phyloP scores from a whole-genome alignment of 2,329 filamentous ascomycete genomes.

The Aspergillus glaucus region DNA sequence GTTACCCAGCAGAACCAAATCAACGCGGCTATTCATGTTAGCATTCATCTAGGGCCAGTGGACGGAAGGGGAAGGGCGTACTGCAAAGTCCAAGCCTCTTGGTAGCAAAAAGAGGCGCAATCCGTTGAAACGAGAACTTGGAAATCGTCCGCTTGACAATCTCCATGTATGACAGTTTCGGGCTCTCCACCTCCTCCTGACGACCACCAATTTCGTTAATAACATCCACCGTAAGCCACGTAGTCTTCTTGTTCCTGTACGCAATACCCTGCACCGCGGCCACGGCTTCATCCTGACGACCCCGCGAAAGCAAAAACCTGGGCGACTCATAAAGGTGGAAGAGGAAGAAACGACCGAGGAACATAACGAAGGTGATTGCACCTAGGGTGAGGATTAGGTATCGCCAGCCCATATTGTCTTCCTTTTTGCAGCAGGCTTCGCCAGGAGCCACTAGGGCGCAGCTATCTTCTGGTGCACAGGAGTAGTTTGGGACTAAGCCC shows the following conservation, averaged over 20 bases:
- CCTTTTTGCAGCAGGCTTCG: constrained; percentile 38
- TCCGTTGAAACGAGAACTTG: constrained; percentile 61
- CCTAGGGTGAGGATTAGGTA: constrained; percentile 67
- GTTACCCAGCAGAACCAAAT: constrained; percentile 76
- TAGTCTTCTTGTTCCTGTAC: constrained; percentile 60
- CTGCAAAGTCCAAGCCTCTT: constrained; percentile 45
- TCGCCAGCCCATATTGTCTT: constrained; percentile 66
- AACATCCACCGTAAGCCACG: constrained; percentile 69
- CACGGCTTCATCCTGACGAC: constrained; percentile 71
- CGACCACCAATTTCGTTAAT: constrained; percentile 51
- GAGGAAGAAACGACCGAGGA: constrained; percentile 67
- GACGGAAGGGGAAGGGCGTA: constrained; percentile 17
- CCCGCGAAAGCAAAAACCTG: constrained; percentile 72
- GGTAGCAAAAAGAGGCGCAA: constrained; percentile 57
- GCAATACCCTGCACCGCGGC: constrained; percentile 74
- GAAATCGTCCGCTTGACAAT: constrained; percentile 56
- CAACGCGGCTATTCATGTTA: constrained; percentile 29
- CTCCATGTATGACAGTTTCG: constrained; percentile 38
- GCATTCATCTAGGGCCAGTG: not conserved
- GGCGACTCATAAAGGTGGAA: constrained; percentile 82
- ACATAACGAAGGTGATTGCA: constrained; percentile 68
- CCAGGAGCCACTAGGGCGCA: constrained; percentile 24
- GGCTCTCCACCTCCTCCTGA: constrained; percentile 34
- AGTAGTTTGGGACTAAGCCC: constrained; percentile 67
- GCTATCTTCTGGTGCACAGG: constrained; percentile 33